Base-by-base conservation (phyloP, 2,329 filamentous ascomycete genomes). In the Rhinocladiella similis region DNA sequence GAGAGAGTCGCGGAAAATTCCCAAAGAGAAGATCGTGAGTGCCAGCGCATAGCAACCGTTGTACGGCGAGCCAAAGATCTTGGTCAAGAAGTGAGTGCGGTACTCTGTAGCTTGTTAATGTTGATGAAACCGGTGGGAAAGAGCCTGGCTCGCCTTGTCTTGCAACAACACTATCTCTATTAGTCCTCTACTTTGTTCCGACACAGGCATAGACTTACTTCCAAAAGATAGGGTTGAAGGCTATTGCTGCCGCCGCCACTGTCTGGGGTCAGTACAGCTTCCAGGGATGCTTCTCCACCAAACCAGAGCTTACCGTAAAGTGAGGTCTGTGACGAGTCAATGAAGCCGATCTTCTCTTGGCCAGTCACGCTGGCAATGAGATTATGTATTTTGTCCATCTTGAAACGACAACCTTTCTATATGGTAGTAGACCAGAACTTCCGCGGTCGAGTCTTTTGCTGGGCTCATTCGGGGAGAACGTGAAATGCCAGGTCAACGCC, bases 161-260 rank as follows among this genome's bases (percentile, higher is more conserved):
- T 60, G 91, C 91, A 65, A 91, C 86, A 68, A 91, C 89, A 73
- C 90, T 95, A 65, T 29, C 62, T 45, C 50, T 63, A 53, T 54
- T 35, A 43, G 18, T 18, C 35, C 25, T 33, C 16, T 19, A 38
- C 19, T 38, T 29, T 39, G 35, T 16, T 42, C 18, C 6, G 42
- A 50, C 41, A 53, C 43, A n/a, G 65, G 47, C 18, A 13, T 18
- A 6, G 27, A 82, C 90, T 80, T 82, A 96, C 92, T 99, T 99
- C 94, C 94, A 99, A 75, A 97, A 97, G n/a, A 94, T 87, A 19
- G 94, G 94, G 75, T 99, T 99, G 77, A 99, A 97, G 47, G 87
- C 82, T 75, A 99, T 96, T 51, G 89, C 83, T 54, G 80, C 81
- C 47, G 87, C 89, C 65, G 91, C 90, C 65, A 94, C 92, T 96